Evolutionary conservation across 2,329 filamentous ascomycete genomes (phyloP).

Genomic region (Dissoconium aciculare): DNA sequence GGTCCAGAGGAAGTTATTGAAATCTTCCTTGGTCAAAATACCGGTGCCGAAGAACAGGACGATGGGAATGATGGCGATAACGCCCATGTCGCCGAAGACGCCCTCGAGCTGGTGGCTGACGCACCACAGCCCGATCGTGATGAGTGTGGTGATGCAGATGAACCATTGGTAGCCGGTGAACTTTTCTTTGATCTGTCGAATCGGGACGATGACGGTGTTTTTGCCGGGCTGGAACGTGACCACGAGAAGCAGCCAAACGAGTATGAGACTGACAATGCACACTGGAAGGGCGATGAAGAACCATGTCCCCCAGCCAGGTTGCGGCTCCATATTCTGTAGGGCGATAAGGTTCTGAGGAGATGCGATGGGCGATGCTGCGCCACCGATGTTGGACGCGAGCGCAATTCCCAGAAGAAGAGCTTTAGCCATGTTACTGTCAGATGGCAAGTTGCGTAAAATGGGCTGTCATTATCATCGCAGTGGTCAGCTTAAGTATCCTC

Average conservation of each 20-base stretch:
- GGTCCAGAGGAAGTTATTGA: conserved; percentile 99
- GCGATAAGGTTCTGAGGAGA: conserved; percentile 97
- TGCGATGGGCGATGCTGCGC: conserved; percentile 90
- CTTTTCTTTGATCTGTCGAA: conserved; percentile 73
- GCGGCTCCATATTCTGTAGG: conserved; percentile 83
- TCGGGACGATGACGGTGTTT: conserved; percentile 79
- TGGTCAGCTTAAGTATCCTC: too few relatives aligned
- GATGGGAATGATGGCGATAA: conserved; percentile 90
- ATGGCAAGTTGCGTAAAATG: conserved; percentile 80
- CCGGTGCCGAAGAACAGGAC: conserved; percentile 93
- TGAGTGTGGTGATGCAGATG: conserved; percentile 66
- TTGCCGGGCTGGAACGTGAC: conserved; percentile 71
- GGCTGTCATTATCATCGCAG: conserved; percentile 44
- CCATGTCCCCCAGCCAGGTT: conserved; percentile 88
- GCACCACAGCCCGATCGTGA: conserved; percentile 85
- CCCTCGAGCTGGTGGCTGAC: conserved; percentile 74
- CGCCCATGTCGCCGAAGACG: conserved; percentile 93
- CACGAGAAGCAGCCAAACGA: conserved; percentile 81
- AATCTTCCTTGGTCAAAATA: conserved; percentile 94
- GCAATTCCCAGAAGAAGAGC: conserved; percentile 91
- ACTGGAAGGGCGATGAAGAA: conserved; percentile 93
- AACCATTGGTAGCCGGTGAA: conserved; percentile 90
- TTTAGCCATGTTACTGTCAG: conserved; percentile 86
- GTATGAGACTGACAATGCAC: conserved; percentile 69
- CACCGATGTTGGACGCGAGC: conserved; percentile 85